Base-by-base conservation (phyloP, 169 alveolate species). In the Eimeria acervulina region DNA sequence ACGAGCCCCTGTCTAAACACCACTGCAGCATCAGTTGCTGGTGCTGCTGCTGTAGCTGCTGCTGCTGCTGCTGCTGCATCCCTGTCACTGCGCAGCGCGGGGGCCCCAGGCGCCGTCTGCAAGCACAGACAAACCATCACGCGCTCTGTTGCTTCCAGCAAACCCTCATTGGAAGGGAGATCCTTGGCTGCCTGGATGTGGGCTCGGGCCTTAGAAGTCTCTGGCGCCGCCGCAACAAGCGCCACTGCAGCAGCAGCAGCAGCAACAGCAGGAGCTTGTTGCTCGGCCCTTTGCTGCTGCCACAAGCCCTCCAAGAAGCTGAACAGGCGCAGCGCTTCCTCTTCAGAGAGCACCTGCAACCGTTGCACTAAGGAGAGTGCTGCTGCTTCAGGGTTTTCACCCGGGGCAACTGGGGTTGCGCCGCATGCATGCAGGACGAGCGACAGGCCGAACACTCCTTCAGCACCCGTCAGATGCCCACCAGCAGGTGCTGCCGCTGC, bases 41-140 rank as follows among this genome's bases (percentile, higher is more conserved):
- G 52, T 12, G 91, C 38, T 42, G 61, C 38, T 26, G 38, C 47
- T 61, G 72, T 7, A n/a, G n/a, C n/a, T n/a, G n/a, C 55, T 36
- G 38, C 26, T 28, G 76, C 51, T 51, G 52, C 92, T 33, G 93
- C 47, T 81, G 72, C 31, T 2, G 28, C 78, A 13, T 38, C 93
- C 44, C 28, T 80, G n/a, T 38, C 74, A 4, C 81, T 80, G 2
- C 80, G 55, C n/a, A 23, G 55, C 5, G 78, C 38, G 3, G 44
- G 33, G 23, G 44, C 76, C 59, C 55, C 93, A 36, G 61, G 59
- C 26, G 28, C n/a, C 12, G 59, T 52, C 78, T 85, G 80, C 21
- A 85, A 59, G 78, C 72, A 52, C 2, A 85, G 93, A 28, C 93
- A 85, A 19, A 85, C 42, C 93, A 85, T 85, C 80, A 85, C 93